Conservation (phyloP, 306 rosid species). For the Prunus mira region DNA sequence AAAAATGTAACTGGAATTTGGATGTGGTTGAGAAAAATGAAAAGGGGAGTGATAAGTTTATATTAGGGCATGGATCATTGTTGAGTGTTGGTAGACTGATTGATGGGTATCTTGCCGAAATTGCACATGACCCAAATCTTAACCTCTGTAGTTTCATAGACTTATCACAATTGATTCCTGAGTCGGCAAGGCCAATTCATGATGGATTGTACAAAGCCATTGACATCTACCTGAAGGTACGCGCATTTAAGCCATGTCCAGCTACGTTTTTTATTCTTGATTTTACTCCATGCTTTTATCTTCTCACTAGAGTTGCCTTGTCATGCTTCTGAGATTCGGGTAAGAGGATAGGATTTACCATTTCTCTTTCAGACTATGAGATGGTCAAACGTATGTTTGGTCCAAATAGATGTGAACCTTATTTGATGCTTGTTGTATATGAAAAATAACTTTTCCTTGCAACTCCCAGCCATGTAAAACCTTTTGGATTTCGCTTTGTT, state of each 20-base stretch:
- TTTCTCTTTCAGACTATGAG: neutral
- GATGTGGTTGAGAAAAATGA: slow-evolving; percentile 47
- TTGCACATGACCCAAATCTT: slow-evolving; percentile 68
- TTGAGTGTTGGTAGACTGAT: slow-evolving; percentile 71
- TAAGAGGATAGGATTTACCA: neutral
- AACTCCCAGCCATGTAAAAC: neutral
- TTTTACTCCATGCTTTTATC: neutral
- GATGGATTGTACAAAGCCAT: slow-evolving; percentile 79
- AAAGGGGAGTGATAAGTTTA: slow-evolving; percentile 44
- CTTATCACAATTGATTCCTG: slow-evolving; percentile 68
- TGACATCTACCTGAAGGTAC: slow-evolving; percentile 82
- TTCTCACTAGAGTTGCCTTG: neutral
- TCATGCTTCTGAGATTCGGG: neutral
- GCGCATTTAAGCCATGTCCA: neutral
- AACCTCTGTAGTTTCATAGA: slow-evolving; percentile 51
- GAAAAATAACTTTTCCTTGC: neutral
- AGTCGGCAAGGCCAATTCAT: slow-evolving; percentile 70
- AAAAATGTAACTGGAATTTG: slow-evolving; percentile 31
- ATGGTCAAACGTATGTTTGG: too few relatives aligned
- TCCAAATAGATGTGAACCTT: neutral
- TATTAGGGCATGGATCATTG: slow-evolving; percentile 46
- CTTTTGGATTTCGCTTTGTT: neutral
- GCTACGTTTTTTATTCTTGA: neutral
- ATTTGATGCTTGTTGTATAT: neutral
- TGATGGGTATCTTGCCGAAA: slow-evolving; percentile 71